These are phyloP conservation scores for Lyophyllum semitale DNA, from an alignment of 768 basidiomycete genomes.

Conservation along the genomic window DNA sequence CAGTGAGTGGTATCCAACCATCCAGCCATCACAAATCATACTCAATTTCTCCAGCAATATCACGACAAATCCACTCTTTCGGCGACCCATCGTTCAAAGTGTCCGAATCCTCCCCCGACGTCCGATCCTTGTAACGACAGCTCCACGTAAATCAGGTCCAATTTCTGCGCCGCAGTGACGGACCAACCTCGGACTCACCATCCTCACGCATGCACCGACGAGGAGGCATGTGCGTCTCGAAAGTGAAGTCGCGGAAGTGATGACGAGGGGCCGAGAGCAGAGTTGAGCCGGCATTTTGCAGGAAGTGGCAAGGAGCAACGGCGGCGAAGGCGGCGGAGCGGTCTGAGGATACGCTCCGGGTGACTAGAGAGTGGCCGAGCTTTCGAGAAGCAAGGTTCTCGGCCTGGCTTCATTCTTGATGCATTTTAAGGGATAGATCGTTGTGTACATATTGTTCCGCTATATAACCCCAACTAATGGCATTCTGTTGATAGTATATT, in stretches of 20 bases:
- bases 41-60: constrained; percentile 58
- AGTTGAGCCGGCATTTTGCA: constrained; percentile 68
- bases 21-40: not conserved
- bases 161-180: constrained; percentile 82
- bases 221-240: constrained; percentile 72
- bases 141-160: constrained; percentile 56
- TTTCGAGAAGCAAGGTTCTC: too few species aligned
- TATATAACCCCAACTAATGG: too few species aligned
- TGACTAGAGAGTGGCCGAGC: constrained; percentile 72
- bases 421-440: too few species aligned
- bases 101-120: constrained; percentile 89
- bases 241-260: constrained; percentile 68
- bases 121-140: constrained; percentile 84
- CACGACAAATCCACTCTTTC: constrained; percentile 83
- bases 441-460: too few species aligned
- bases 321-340: constrained; percentile 58
- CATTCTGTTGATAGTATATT: too few species aligned
- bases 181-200: constrained; percentile 87
- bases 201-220: constrained; percentile 71
- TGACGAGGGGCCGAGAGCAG: constrained; percentile 67
- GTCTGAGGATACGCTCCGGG: constrained; percentile 64
- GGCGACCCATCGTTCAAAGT: constrained; percentile 87
- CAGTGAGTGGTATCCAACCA: constrained; percentile 53
- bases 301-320: constrained; percentile 64
- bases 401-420: too few species aligned